A percentile compares a stretch with the other conserved stretches of the same genome.
phyloP scores from a whole-genome alignment of 2,329 filamentous ascomycete species.

The Colletotrichum lindemuthianum region DNA sequence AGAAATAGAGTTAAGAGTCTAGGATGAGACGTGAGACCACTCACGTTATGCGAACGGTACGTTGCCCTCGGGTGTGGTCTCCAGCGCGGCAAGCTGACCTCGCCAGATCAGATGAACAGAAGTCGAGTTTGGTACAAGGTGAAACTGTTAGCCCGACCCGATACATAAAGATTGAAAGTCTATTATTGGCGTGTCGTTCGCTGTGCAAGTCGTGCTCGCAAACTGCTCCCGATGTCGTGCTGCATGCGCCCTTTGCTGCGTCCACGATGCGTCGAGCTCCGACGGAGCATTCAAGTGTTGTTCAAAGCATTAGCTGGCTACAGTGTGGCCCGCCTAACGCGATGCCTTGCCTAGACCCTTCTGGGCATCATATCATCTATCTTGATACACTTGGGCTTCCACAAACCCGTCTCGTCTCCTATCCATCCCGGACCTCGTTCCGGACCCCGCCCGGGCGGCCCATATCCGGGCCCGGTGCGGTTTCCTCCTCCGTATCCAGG shows the following conservation, averaged over 20 bases:
- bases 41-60: slow-evolving; percentile 23
- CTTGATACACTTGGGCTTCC: slow-evolving; percentile 43
- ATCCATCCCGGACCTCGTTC: slow-evolving; percentile 32
- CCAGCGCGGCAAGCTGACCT: slow-evolving; percentile 9
- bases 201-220: no score
- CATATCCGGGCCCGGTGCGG: slow-evolving; percentile 3
- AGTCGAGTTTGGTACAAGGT: slow-evolving; percentile 2
- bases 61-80: background rate
- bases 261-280: no score
- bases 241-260: no score
- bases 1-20: slow-evolving; percentile 16
- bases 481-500: slow-evolving; percentile 16
- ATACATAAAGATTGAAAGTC: background rate
- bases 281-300: no score
- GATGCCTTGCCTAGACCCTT: background rate
- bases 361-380: slow-evolving; percentile 32
- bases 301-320: no score
- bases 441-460: slow-evolving; percentile 24
- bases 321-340: background rate
- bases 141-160: background rate
- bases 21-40: slow-evolving; percentile 19
- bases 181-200: background rate
- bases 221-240: no score
- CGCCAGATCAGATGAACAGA: slow-evolving; percentile 23
- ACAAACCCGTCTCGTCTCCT: slow-evolving; percentile 38